A percentile compares a stretch with the other conserved stretches of the same genome.
phyloP scores from a whole-genome alignment of 768 basidiomycete genomes.

The Omphalotus guepiniiformis region DNA sequence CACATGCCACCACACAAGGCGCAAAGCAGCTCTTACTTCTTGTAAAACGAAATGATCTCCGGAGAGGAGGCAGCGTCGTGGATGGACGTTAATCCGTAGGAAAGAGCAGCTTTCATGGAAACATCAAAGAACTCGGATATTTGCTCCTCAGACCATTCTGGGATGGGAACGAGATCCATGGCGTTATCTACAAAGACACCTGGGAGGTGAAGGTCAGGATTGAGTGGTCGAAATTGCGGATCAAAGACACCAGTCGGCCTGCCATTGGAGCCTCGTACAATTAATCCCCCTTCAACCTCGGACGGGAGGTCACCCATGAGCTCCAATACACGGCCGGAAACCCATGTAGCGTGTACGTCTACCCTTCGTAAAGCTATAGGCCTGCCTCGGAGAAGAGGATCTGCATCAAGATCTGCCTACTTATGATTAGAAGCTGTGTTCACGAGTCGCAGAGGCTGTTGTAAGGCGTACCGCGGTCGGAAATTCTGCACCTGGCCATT shows the following conservation, averaged over 20 bases:
- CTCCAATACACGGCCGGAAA: conserved; percentile 69
- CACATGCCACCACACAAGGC: neutral
- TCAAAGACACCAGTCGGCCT: conserved; percentile 58
- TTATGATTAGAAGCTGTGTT: neutral
- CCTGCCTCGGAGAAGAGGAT: conserved; percentile 61
- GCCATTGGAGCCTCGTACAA: conserved; percentile 58
- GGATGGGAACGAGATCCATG: conserved; percentile 67
- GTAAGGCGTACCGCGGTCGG: conserved; percentile 59
- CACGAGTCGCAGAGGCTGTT: neutral
- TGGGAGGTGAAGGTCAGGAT: conserved; percentile 10
- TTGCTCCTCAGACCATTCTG: conserved; percentile 58
- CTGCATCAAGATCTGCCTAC: conserved; percentile 70
- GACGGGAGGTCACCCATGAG: conserved; percentile 58
- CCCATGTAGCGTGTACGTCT: conserved; percentile 86
- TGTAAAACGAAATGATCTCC: conserved; percentile 57
- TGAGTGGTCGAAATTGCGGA: neutral
- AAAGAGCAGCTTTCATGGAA: conserved; percentile 65
- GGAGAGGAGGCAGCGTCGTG: conserved; percentile 71
- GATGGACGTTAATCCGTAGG: conserved; percentile 77
- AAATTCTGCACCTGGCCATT: conserved; percentile 59
- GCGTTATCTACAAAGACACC: conserved; percentile 89
- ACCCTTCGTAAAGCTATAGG: conserved; percentile 73
- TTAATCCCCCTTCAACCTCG: conserved; percentile 67
- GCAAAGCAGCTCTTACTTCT: conserved; percentile 38
- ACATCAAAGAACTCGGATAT: conserved; percentile 55